A percentile compares a stretch with the other conserved stretches of the same genome.
These are phyloP conservation scores for Carpinus fangiana DNA, from an alignment of 306 rosid genomes.

Conservation along the genomic window DNA sequence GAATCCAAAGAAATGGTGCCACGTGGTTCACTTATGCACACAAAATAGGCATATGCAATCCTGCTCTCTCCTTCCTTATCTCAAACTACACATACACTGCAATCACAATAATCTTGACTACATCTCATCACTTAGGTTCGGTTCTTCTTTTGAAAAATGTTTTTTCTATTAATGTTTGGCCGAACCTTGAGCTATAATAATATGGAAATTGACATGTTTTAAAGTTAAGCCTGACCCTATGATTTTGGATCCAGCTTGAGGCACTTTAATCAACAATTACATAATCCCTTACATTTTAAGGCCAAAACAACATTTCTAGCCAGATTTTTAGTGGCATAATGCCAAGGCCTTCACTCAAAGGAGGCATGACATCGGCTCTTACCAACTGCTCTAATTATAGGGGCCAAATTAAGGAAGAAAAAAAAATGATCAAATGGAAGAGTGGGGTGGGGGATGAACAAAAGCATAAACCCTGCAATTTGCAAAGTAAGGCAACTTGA, in stretches of 20 bases:
- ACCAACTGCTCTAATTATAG: background rate
- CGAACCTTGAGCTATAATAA: background rate
- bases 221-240: too few relatives aligned
- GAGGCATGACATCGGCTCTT: background rate
- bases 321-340: too few relatives aligned
- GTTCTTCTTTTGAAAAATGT: too few relatives aligned
- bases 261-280: too few relatives aligned
- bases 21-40: conserved; percentile 38
- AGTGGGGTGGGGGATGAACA: background rate
- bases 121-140: too few relatives aligned
- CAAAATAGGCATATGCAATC: conserved; percentile 8
- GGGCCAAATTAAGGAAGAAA: background rate
- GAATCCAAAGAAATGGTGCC: conserved; percentile 28
- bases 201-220: too few relatives aligned
- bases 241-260: too few relatives aligned
- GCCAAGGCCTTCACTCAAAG: background rate
- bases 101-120: background rate
- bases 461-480: conserved; percentile 28
- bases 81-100: background rate
- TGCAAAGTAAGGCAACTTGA: conserved; percentile 36
- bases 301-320: too few relatives aligned
- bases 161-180: background rate
- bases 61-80: conserved; percentile 43
- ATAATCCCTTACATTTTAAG: too few relatives aligned
- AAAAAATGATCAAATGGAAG: background rate